phyloP scores from a whole-genome alignment of 768 basidiomycete genomes.

The Exidia glandulosa region DNA sequence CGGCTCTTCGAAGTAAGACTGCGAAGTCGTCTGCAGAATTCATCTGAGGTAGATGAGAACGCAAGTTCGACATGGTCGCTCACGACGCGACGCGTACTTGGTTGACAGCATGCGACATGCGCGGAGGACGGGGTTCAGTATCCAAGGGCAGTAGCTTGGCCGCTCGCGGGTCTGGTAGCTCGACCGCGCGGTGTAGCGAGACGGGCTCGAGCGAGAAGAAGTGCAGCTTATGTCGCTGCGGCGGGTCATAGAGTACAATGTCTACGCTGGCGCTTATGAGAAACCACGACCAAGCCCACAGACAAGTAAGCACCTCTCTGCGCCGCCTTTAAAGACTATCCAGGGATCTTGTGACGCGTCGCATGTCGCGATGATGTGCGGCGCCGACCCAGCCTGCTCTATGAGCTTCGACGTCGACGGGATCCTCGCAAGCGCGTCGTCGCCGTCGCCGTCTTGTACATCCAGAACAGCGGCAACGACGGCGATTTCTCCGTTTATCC shows the following conservation, averaged over 20 bases:
- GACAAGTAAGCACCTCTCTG: not conserved
- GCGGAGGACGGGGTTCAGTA: not conserved
- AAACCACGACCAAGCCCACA: not conserved
- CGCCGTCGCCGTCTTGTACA: not conserved
- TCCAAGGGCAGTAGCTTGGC: not conserved
- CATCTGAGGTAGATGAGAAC: not conserved
- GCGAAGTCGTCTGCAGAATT: not conserved
- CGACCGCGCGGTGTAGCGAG: not conserved
- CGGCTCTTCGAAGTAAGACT: not conserved
- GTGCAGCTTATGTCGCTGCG: not conserved
- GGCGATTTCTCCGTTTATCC: not conserved
- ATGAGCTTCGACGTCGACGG: not conserved
- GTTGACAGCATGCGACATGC: not conserved
- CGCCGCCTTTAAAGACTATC: not conserved
- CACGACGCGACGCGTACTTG: not conserved
- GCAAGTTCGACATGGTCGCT: too few relatives aligned
- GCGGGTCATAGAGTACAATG: not conserved
- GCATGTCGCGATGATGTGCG: not conserved
- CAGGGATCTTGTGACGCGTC: not conserved
- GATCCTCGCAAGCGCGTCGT: not conserved
- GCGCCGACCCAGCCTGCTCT: not conserved
- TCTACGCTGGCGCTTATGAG: not conserved
- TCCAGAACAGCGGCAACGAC: not conserved
- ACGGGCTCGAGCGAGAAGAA: not conserved
- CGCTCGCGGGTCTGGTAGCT: not conserved